phyloP scores from a whole-genome alignment of 768 basidiomycete species.

The Rhizopogon roseolus region DNA sequence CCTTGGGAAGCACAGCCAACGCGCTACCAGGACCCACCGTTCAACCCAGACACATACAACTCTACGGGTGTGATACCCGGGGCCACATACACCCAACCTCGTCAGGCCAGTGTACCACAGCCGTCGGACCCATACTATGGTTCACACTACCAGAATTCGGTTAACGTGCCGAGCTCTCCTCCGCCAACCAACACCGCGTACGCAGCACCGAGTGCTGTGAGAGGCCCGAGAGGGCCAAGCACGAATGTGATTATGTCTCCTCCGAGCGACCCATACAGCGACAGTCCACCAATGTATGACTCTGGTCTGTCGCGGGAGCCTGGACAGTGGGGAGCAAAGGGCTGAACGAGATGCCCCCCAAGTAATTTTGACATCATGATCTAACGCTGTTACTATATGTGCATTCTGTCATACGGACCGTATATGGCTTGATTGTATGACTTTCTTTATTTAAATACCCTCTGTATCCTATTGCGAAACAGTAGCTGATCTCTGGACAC shows the following conservation, averaged over 20 bases:
- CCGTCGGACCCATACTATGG: constrained; percentile 27
- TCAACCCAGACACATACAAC: constrained; percentile 39
- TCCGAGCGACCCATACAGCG: constrained; percentile 30
- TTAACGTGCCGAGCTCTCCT: constrained; percentile 26
- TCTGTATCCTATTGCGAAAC: constrained; percentile 12
- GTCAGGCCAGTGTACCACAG: constrained; percentile 35
- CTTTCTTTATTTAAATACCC: constrained; percentile 15
- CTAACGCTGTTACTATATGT: background rate
- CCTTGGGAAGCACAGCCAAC: constrained; percentile 11
- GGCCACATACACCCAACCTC: constrained; percentile 11
- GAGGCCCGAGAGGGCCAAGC: constrained; percentile 37
- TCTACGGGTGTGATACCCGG: constrained; percentile 13
- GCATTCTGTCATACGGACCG: constrained; percentile 12
- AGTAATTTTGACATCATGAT: background rate
- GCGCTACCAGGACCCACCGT: constrained; percentile 21
- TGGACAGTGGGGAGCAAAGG: constrained; percentile 50
- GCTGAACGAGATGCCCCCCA: constrained; percentile 6
- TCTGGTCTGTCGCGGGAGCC: constrained; percentile 40
- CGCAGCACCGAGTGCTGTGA: constrained; percentile 33
- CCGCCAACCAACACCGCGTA: constrained; percentile 35
- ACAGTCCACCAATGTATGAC: constrained; percentile 68
- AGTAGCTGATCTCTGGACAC: background rate
- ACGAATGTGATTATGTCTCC: constrained; percentile 19
- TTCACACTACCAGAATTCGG: constrained; percentile 11
- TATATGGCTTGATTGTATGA: constrained; percentile 10